These are phyloP conservation scores for Aaosphaeria arxii DNA, from an alignment of 2,329 filamentous ascomycete species.

Conservation along the genomic window DNA sequence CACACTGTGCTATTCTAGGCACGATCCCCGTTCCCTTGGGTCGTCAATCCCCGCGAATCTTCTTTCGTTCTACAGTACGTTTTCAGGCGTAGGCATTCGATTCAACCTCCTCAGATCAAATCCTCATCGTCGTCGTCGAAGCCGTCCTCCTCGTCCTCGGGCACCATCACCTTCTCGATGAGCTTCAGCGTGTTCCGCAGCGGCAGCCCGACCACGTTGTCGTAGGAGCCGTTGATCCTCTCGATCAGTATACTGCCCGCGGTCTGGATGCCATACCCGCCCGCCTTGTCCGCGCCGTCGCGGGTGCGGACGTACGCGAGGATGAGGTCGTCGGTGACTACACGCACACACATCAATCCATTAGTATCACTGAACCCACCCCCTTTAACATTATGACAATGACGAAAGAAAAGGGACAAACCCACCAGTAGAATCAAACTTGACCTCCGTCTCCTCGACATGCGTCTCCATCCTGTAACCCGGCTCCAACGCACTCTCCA, in stretches of 20 bases:
- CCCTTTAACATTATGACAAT: no score
- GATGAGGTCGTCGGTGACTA: constrained; percentile 76
- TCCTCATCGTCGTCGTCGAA: no score
- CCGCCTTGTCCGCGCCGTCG: constrained; percentile 94
- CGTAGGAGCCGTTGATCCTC: constrained; percentile 81
- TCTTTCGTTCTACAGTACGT: no score
- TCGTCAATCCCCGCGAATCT: no score
- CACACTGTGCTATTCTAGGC: no score
- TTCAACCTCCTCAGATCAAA: no score
- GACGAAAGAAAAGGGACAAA: no score
- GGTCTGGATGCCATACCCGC: constrained; percentile 92
- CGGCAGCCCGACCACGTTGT: constrained; percentile 92
- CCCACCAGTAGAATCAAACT: constrained; percentile 68
- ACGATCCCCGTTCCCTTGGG: no score
- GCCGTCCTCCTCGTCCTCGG: constrained; percentile 49
- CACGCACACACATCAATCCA: no score
- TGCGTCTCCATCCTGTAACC: constrained; percentile 80
- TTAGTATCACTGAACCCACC: no score
- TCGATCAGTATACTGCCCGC: constrained; percentile 83
- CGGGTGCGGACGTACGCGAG: constrained; percentile 76
- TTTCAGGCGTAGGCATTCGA: no score
- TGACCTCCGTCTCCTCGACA: constrained; percentile 89
- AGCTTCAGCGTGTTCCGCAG: constrained; percentile 73
- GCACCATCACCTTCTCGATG: constrained; percentile 83
- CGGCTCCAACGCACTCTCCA: constrained; percentile 75